A percentile compares a stretch with the other conserved stretches of the same genome.
phyloP scores from a whole-genome alignment of 768 basidiomycete genomes.

The Clavulina sp. region DNA sequence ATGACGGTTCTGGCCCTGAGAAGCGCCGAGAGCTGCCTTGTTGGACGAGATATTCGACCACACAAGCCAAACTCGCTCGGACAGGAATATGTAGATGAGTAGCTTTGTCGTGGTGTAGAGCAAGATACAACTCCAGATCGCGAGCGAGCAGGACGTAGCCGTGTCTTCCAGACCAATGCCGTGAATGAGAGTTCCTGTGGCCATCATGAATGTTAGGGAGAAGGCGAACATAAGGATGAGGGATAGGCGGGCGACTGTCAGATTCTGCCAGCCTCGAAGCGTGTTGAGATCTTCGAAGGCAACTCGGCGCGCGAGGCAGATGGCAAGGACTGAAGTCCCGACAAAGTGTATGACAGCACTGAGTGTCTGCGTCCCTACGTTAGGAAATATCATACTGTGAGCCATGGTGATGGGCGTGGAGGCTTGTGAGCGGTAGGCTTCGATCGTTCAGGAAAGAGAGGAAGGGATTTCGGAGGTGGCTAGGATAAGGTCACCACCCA shows the following conservation, averaged over 20 bases:
- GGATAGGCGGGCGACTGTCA: slow-evolving; percentile 26
- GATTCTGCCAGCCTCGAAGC: slow-evolving; percentile 12
- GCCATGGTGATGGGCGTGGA: no score
- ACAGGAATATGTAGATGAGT: slow-evolving; percentile 28
- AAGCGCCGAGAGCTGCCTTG: neutral
- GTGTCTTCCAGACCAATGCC: slow-evolving; percentile 28
- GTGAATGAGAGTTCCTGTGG: slow-evolving; percentile 28
- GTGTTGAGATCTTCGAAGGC: slow-evolving; percentile 17
- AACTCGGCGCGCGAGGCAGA: neutral
- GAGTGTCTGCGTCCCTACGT: neutral
- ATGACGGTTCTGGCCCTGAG: no score
- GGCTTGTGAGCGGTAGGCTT: no score
- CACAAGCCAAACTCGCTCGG: slow-evolving; percentile 12
- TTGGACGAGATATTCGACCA: slow-evolving; percentile 8
- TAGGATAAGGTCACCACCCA: no score
- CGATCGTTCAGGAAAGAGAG: no score
- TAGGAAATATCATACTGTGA: neutral
- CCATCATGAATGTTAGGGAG: slow-evolving; percentile 28
- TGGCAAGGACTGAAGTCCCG: neutral
- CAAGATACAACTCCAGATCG: slow-evolving; percentile 27
- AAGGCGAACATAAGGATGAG: slow-evolving; percentile 26
- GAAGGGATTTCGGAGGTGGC: no score
- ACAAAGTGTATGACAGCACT: neutral
- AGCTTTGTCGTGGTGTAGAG: slow-evolving; percentile 25
- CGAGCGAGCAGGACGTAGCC: slow-evolving; percentile 22